Conservation (phyloP, 805 yeast genomes). For the Wickerhamomyces silvicola region DNA sequence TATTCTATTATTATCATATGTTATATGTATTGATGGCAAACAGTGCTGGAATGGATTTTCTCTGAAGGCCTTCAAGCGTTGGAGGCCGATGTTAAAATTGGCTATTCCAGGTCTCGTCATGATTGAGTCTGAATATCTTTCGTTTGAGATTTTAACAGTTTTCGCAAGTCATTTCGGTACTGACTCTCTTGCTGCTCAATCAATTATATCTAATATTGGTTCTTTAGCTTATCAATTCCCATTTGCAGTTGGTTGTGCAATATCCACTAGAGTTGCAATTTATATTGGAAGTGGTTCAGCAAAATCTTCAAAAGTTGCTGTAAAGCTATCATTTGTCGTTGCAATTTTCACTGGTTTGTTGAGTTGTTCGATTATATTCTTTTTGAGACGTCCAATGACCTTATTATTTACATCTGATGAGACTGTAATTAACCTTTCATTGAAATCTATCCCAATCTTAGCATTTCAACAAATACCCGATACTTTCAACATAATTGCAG, state of each 20-base stretch:
- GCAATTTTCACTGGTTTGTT: constrained; percentile 45
- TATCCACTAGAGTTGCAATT: constrained; percentile 67
- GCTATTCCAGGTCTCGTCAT: constrained; percentile 71
- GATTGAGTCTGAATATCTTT: constrained; percentile 70
- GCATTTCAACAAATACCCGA: constrained; percentile 64
- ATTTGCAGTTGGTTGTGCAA: constrained; percentile 66
- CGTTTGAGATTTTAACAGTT: constrained; percentile 67
- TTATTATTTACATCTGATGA: constrained; percentile 55
- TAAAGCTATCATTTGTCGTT: constrained; percentile 34
- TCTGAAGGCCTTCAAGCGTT: constrained; percentile 41
- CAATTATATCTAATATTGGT: constrained; percentile 46
- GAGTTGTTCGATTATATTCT: constrained; percentile 41
- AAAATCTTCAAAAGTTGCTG: constrained; percentile 38
- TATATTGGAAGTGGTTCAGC: constrained; percentile 55
- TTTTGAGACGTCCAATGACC: constrained; percentile 46
- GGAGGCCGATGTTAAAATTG: constrained; percentile 52
- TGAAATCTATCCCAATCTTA: constrained; percentile 53
- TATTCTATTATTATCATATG: constrained; percentile 15
- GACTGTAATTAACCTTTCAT: constrained; percentile 47
- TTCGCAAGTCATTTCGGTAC: constrained; percentile 51
- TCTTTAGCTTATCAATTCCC: constrained; percentile 66
- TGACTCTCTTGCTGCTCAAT: constrained; percentile 43
- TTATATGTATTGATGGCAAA: constrained; percentile 48
- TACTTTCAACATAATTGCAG: constrained; percentile 63
- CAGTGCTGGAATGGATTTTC: constrained; percentile 68